A percentile compares a stretch with the other conserved stretches of the same genome.
These are phyloP conservation scores for Xerocomellus chrysenteron DNA, from an alignment of 768 basidiomycete species.

Conservation along the genomic window DNA sequence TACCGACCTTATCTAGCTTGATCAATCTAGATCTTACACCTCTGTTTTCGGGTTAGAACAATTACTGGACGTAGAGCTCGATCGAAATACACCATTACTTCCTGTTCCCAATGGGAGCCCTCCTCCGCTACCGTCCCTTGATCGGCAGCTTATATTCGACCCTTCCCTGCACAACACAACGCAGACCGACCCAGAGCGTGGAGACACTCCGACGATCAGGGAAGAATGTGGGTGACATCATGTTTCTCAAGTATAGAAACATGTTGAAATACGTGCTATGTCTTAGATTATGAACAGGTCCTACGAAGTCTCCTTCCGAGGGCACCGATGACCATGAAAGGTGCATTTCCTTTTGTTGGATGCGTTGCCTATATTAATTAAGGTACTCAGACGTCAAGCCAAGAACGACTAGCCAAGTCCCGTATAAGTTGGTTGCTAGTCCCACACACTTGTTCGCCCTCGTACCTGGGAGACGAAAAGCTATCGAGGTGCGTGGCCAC, in stretches of 20 bases:
- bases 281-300: conserved; percentile 34
- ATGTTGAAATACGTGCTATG: neutral
- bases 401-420: conserved; percentile 27
- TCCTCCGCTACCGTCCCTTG: conserved; percentile 28
- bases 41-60: conserved; percentile 50
- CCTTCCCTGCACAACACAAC: neutral
- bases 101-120: conserved; percentile 24
- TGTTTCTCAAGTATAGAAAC: neutral
- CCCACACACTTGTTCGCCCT: conserved; percentile 37
- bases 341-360: conserved; percentile 19
- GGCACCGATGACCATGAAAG: conserved; percentile 46
- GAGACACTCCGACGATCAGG: neutral
- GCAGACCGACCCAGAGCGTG: conserved; percentile 1
- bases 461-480: conserved; percentile 45
- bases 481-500: conserved; percentile 42
- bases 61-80: conserved; percentile 49
- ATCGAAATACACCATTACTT: conserved; percentile 41
- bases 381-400: conserved; percentile 36
- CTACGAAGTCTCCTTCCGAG: conserved; percentile 38
- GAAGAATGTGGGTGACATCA: conserved; percentile 22
- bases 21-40: conserved; percentile 36
- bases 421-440: conserved; percentile 40
- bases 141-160: conserved; percentile 15
- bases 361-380: neutral
- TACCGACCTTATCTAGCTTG: conserved; percentile 36